Evolutionary conservation across 257 asterid species (phyloP).

Genomic region (Oldenlandia corymbosa): DNA sequence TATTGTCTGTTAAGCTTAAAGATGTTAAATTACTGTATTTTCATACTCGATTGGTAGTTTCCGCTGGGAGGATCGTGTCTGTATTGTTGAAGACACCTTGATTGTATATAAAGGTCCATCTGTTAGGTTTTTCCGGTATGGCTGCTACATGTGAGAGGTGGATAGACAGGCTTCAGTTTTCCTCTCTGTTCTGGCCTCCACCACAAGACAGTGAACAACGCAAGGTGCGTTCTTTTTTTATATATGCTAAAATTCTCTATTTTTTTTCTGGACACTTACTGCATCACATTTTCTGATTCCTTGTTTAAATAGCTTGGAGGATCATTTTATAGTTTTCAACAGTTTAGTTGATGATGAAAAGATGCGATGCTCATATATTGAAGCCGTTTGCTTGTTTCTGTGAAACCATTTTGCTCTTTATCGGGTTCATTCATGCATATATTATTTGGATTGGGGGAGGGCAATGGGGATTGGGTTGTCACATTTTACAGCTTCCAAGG

Average conservation of each 20-base stretch:
- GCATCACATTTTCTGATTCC: neutral
- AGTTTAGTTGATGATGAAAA: conserved; percentile 4
- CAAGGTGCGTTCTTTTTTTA: conserved; percentile 44
- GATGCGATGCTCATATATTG: neutral
- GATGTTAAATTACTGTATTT: conserved; percentile 56
- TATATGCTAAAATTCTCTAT: neutral
- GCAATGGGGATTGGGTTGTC: too few relatives aligned
- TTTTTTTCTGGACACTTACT: neutral
- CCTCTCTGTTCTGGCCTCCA: conserved; percentile 93
- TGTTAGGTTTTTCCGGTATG: conserved; percentile 38
- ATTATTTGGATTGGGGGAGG: too few relatives aligned
- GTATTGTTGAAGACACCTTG: conserved; percentile 32
- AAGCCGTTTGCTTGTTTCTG: neutral
- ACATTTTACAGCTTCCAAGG: too few relatives aligned
- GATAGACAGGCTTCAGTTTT: conserved; percentile 84
- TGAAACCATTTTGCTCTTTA: neutral
- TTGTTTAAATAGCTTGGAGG: neutral
- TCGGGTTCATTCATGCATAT: too few relatives aligned
- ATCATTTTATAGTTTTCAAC: neutral
- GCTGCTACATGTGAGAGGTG: conserved; percentile 75
- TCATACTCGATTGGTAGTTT: conserved; percentile 53
- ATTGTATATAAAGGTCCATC: conserved; percentile 25
- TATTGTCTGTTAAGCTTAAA: conserved; percentile 22
- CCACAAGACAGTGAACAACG: conserved; percentile 81
- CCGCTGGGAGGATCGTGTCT: conserved; percentile 29